Evolutionary conservation across 495 filamentous ascomycete genomes (phyloP), one percentile per base, ranked within the genome.

Genomic region (Talaromyces liani): DNA sequence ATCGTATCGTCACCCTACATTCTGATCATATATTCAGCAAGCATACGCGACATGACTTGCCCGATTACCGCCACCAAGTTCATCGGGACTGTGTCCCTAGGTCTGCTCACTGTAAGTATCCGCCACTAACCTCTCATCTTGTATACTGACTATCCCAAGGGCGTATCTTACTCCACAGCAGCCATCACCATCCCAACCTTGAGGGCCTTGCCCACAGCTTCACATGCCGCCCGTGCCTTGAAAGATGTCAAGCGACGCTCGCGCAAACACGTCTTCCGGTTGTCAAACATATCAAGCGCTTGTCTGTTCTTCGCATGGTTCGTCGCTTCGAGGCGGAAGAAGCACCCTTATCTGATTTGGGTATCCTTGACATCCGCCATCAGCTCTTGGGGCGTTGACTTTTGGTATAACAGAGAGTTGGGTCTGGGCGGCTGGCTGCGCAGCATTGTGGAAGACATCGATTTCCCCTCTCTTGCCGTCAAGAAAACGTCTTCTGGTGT

Each of bases 331-430:
- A 76, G 78, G 3, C 82, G 84, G 60, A 80, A 81, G 64, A 84
- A 86, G 64, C 92, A 97, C 71, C 92, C 92, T 0, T 97, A 93
- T 70, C 84, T 97, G 3, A 69, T 97, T 36, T 97, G 91, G 86
- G 88, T 89, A 31, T 80, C 81, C 14, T 68, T 88, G 0, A 65
- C 77, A 12, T 82, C 90, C 47, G 81, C 81, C 6, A 54, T 83
- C 8, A 75, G 78, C 59, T 82, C 85, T 22, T 83, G 80, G n/a
- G 73, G 80, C 8, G 78, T 83, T 0, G 87, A 87, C 66, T 75
- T 84, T 65, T 81, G 78, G 73, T 72, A 82, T 69, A 70, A 82
- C 69, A 73, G 75, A 34, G 63, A 72, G 55, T 45, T 69, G 33
- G 69, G 73, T 2, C 65, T 75, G 57, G 72, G 68, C 65, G 68